Evolutionary conservation across 441 rosid genomes (phyloP).

Genomic region (Kokia cookei): DNA sequence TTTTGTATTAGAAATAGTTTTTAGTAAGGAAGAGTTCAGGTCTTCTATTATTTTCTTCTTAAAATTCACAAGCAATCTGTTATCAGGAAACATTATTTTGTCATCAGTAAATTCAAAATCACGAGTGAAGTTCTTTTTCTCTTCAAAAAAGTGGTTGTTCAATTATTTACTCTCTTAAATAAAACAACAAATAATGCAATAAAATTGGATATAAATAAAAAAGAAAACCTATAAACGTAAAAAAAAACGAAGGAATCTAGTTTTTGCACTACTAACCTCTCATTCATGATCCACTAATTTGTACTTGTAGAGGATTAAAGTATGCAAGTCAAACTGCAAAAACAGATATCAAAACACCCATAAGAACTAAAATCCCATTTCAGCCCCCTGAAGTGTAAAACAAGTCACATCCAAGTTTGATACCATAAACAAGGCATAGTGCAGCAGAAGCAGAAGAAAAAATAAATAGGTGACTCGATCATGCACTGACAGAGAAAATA

Average conservation of each 20-base stretch:
- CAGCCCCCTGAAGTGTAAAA: background rate
- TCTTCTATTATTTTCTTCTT: background rate
- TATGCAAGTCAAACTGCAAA: conserved; percentile 68
- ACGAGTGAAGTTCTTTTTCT: background rate
- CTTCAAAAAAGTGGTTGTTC: background rate
- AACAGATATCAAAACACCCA: conserved; percentile 15
- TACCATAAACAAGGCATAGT: background rate
- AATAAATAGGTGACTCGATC: background rate
- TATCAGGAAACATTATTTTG: background rate
- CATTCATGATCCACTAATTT: background rate
- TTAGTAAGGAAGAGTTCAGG: background rate
- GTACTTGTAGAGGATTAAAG: conserved; percentile 32
- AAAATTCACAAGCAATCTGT: background rate
- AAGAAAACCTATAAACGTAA: background rate
- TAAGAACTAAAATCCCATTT: conserved; percentile 4
- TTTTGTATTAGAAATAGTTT: background rate
- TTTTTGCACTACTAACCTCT: conserved; percentile 1
- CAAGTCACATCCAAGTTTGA: background rate
- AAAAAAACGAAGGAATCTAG: background rate
- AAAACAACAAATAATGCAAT: background rate
- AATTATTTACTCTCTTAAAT: background rate
- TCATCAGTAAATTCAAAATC: background rate
- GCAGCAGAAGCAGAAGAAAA: background rate
- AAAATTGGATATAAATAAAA: background rate
- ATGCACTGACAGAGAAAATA: background rate